phyloP scores from a whole-genome alignment of 352 stramenopile species.

The Phytophthora quininea region DNA sequence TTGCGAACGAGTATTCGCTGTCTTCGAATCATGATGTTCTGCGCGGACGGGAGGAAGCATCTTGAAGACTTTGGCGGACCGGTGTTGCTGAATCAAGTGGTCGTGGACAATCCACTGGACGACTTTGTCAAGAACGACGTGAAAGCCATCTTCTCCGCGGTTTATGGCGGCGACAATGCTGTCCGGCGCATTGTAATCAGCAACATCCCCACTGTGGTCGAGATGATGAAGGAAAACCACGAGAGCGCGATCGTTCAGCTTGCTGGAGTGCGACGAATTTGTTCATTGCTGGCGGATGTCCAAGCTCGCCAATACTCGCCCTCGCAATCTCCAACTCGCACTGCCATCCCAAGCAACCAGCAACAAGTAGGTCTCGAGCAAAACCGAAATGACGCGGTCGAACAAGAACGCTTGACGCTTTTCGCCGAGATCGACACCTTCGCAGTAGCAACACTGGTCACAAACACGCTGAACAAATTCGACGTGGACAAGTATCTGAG shows the following conservation, averaged over 20 bases:
- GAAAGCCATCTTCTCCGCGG: conserved; percentile 71
- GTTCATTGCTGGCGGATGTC: conserved; percentile 45
- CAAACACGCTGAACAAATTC: conserved; percentile 51
- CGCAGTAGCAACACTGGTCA: conserved; percentile 42
- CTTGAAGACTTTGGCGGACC: conserved; percentile 50
- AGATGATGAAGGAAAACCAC: conserved; percentile 69
- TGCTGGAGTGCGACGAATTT: conserved; percentile 55
- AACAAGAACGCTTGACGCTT: conserved; percentile 30
- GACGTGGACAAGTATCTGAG: conserved; percentile 60
- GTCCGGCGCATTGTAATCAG: conserved; percentile 67
- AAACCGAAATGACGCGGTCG: conserved; percentile 12
- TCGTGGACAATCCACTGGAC: conserved; percentile 65
- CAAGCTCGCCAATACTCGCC: conserved; percentile 34
- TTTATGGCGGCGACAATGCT: conserved; percentile 74
- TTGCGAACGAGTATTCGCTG: conserved; percentile 66
- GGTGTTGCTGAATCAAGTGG: conserved; percentile 57
- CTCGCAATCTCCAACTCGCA: conserved; percentile 18
- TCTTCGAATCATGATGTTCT: conserved; percentile 66
- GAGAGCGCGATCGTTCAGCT: conserved; percentile 72
- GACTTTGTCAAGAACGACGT: conserved; percentile 79
- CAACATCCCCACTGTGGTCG: conserved; percentile 54
- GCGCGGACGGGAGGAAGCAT: conserved; percentile 48
- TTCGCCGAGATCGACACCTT: conserved; percentile 54
- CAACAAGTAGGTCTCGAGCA: conserved; percentile 3
- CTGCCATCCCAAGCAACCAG: conserved; percentile 5